These are phyloP conservation scores for Simplicillium sp. DNA, from an alignment of 2,329 filamentous ascomycete genomes.

Conservation along the genomic window DNA sequence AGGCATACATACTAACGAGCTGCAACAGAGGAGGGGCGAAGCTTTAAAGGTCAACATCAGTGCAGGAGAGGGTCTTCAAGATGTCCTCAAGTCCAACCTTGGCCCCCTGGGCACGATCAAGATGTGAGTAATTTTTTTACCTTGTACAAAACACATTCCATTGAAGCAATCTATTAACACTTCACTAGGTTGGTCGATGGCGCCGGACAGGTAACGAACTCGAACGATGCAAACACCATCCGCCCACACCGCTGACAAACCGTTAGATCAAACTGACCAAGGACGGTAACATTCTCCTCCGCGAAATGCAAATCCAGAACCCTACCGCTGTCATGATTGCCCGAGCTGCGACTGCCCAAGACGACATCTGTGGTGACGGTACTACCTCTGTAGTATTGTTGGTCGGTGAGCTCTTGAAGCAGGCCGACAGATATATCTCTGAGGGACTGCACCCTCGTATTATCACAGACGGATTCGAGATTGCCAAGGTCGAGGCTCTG, in stretches of 20 bases:
- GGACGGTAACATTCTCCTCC: slow-evolving; percentile 80
- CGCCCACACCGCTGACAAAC: slow-evolving; percentile 13
- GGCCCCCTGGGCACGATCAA: slow-evolving; percentile 92
- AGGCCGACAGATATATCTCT: slow-evolving; percentile 90
- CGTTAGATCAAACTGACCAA: slow-evolving; percentile 94
- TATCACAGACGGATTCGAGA: slow-evolving; percentile 94
- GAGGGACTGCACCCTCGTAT: slow-evolving; percentile 96
- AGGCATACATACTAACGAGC: slow-evolving; percentile 14
- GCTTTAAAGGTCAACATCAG: slow-evolving; percentile 94
- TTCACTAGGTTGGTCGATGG: slow-evolving; percentile 56
- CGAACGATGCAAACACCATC: slow-evolving; percentile 13
- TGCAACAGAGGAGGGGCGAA: slow-evolving; percentile 77
- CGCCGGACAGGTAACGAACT: slow-evolving; percentile 49
- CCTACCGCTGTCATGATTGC: slow-evolving; percentile 85
- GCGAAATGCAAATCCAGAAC: slow-evolving; percentile 92
- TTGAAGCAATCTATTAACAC: slow-evolving; percentile 14
- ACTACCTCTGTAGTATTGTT: slow-evolving; percentile 93
- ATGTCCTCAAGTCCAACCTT: slow-evolving; percentile 94
- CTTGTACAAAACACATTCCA: background rate
- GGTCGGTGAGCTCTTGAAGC: slow-evolving; percentile 94
- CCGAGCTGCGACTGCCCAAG: slow-evolving; percentile 85
- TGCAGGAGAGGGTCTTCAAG: slow-evolving; percentile 82
- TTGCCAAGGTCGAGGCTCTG: slow-evolving; percentile 85
- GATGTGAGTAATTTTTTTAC: slow-evolving; percentile 51
- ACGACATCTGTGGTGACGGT: slow-evolving; percentile 96